Base-by-base conservation (phyloP, 176 grass and related monocot species). In the Elaeis guineensis region DNA sequence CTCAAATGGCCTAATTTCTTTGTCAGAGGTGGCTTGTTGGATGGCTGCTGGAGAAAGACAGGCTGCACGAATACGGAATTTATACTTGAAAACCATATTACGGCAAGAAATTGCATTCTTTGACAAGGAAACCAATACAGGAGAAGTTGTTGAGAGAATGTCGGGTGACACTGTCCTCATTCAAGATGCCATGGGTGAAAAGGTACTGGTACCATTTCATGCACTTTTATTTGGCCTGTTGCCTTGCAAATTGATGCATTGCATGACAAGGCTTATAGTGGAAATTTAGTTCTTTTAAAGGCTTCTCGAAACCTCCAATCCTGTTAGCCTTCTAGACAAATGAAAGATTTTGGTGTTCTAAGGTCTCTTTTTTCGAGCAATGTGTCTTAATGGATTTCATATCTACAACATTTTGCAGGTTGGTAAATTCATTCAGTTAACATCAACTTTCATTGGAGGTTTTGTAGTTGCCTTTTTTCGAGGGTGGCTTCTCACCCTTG, bases 1-100 rank as follows among this genome's bases (percentile, higher is more conserved):
- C 4, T 53, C 25, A 25, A 58, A 64, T 14, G 7, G 17, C 17
- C 30, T 8, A 35, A 21, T 56, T 63, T 21, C n/a, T 25, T 18
- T 63, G 17, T 16, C 80, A 98, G 93, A 98, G 94, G 94, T 98
- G 18, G 75, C 88, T 59, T 98, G 88, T 57, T 98, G 94, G 94
- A 98, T 59, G 12, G 57, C 57, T 59, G 25, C 57, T 17, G 57
- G 57, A 25, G 57, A 59, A 59, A 59, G 57, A 59, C 57, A 59
- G 24, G 24, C 57, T 6, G 57, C 57, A 59, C 12, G 24, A 28
- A 59, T 59, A 59, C 24, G 57, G 24, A 59, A 59, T 25, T 29
- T 59, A 26, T 59, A 59, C 57, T 21, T 59, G 57, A 59, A 59
- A 59, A 59, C 57, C 57, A 59, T 59, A 28, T 17, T 59, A 59